These are phyloP conservation scores for Straminergon stramineum DNA, from an alignment of 225 moss, liverwort and hornwort species.

Conservation along the genomic window DNA sequence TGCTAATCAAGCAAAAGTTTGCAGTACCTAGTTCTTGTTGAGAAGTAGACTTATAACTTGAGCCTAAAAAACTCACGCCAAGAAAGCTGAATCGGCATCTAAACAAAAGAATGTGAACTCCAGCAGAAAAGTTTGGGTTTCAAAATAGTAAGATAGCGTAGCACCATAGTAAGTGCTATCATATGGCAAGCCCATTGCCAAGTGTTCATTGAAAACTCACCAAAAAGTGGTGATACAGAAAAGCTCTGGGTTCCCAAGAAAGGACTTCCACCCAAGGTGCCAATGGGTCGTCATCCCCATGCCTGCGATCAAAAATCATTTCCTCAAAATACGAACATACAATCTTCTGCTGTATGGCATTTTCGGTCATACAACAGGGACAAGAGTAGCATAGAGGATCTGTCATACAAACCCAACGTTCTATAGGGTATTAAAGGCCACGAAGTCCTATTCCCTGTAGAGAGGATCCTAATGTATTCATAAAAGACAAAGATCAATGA, in stretches of 20 bases:
- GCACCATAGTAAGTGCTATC: neutral
- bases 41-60: neutral
- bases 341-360: neutral
- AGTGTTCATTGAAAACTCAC: neutral
- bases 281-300: neutral
- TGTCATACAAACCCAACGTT: neutral
- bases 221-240: constrained; percentile 82
- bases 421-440: neutral
- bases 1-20: neutral
- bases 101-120: neutral
- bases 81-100: neutral
- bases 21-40: neutral
- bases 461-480: neutral
- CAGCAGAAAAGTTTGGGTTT: neutral
- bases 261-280: constrained; percentile 69
- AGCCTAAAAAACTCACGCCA: neutral
- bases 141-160: neutral
- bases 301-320: constrained; percentile 16
- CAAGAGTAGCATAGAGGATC: neutral
- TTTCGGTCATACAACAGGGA: neutral
- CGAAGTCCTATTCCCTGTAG: neutral
- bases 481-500: neutral
- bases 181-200: neutral
- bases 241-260: constrained; percentile 84
- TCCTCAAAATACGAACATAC: neutral